A percentile compares a stretch with the other conserved stretches of the same genome.
phyloP scores from a whole-genome alignment of 1,139 yeast species.

The Spathaspora sp. region DNA sequence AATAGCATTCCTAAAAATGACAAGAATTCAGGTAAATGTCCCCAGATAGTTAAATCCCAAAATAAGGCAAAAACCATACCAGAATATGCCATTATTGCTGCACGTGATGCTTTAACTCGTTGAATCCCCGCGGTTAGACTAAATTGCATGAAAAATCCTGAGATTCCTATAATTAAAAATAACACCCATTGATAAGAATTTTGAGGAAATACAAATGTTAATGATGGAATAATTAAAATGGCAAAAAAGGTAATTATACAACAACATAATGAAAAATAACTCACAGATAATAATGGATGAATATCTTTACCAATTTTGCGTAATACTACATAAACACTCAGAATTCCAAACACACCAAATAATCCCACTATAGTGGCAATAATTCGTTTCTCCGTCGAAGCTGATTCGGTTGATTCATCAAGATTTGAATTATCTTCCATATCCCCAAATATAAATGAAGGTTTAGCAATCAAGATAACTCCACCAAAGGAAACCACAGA shows the following conservation, averaged over 20 bases:
- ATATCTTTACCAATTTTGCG: constrained; percentile 75
- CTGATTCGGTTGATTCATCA: constrained; percentile 37
- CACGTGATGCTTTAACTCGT: constrained; percentile 76
- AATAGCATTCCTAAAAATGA: constrained; percentile 68
- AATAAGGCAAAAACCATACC: constrained; percentile 78
- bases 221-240: constrained; percentile 55
- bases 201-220: constrained; percentile 61
- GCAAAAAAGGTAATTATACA: constrained; percentile 55
- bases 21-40: constrained; percentile 68
- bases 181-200: constrained; percentile 63
- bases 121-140: constrained; percentile 81
- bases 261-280: constrained; percentile 68
- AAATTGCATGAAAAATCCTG: constrained; percentile 83
- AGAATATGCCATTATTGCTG: constrained; percentile 71
- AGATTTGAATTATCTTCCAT: constrained; percentile 28
- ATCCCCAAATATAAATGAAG: constrained; percentile 64
- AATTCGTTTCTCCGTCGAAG: constrained; percentile 40
- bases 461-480: constrained; percentile 79
- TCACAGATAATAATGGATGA: constrained; percentile 77
- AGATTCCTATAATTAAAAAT: constrained; percentile 60
- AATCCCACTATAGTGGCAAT: constrained; percentile 67
- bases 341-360: constrained; percentile 69
- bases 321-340: constrained; percentile 67
- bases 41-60: constrained; percentile 73
- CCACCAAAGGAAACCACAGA: constrained; percentile 71